Evolutionary conservation across 352 stramenopile genomes (phyloP), one percentile per base, ranked within the genome.

Genomic region (Phytopythium litorale): DNA sequence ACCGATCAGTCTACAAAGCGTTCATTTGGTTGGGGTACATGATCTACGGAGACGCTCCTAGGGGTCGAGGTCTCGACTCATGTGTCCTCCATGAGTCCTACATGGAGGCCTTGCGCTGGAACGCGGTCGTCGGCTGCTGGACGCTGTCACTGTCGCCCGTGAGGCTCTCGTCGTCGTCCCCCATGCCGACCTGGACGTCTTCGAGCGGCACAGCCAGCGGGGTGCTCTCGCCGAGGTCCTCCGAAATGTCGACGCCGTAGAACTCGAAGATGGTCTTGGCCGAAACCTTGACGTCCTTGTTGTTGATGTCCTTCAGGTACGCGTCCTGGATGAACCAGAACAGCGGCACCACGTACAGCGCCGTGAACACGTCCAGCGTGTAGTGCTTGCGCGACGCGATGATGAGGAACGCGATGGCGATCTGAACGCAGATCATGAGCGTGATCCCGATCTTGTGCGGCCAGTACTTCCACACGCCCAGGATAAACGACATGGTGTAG

Each of bases 311-410:
- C 50, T 82, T 80, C 54, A 74, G 67, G 71, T 95, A 95, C 43
- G 86, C 84, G 23, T 95, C 84, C 45, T 89, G 80, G 2, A 76
- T 75, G 50, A 93, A 71, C 84, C 86, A 97, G 43, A 97, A 73
- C 53, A 97, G 68, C 56, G 88, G 88, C 56, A 94, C 87, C 58
- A 97, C 73, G 73, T 97, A 97, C 38, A 97, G 67, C 50, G 88
- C 87, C 40, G 88, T 81, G 68, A 96, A 90, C 37, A 97, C 88
- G 60, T 97, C 90, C 2, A 97, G 66, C 46, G 82, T 92, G 68
- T 97, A 97, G 73, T 97, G 90, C 73, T 97, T 97, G 56, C 88
- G 81, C 33, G 87, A 80, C 0, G 88, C 89, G 25, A 97, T 75
- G 71, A 96, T 97, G 32, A 96, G 71, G 66, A 96, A 92, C 7